Evolutionary conservation across 495 filamentous ascomycete genomes (phyloP), one percentile per base, ranked within the genome.

Genomic region (Penicillium desertorum): DNA sequence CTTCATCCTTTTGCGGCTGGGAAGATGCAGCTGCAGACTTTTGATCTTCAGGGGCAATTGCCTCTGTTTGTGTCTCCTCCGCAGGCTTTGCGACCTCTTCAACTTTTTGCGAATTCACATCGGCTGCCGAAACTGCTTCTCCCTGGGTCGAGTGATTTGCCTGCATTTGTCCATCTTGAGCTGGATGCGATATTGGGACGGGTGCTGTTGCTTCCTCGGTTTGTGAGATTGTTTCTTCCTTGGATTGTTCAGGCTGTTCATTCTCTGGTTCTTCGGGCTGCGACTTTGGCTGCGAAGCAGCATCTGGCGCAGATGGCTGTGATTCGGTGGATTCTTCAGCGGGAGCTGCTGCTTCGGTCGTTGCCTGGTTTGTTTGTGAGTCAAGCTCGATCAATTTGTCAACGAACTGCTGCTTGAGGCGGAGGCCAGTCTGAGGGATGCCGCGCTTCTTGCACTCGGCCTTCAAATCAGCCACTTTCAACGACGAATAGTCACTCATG

Each of bases 381-480:
- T 81, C 78, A 39, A 76, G 71, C 44, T 81, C 77, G 3, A 66
- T 45, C n/a, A 83, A 54, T 52, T 71, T 71, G 52, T 80, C 75
- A 49, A 83, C 69, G 34, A 77, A 72, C 5, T 79, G 65, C 47
- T 78, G 74, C 59, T 79, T 79, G n/a, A 78, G 66, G 47, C 79
- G 72, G 34, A 81, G 67, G 3, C 78, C 78, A 17, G 80, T 79
- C 56, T 78, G 78, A 29, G 79, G 70, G 51, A 83, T 74, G 45
- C 74, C 76, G 53, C 78, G 80, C 50, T 65, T 76, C 58, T 79
- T 79, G 56, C 81, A 70, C 65, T 83, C 78, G 20, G 77, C 75
- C 64, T 80, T 81, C 52, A 83, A 64, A 43, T 81, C 79, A n/a
- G 73, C 70, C 39, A 83, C 80, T 59, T 81, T 83, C 71, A 71